phyloP scores from a whole-genome alignment of 495 filamentous ascomycete species.

The Podospora australis region DNA sequence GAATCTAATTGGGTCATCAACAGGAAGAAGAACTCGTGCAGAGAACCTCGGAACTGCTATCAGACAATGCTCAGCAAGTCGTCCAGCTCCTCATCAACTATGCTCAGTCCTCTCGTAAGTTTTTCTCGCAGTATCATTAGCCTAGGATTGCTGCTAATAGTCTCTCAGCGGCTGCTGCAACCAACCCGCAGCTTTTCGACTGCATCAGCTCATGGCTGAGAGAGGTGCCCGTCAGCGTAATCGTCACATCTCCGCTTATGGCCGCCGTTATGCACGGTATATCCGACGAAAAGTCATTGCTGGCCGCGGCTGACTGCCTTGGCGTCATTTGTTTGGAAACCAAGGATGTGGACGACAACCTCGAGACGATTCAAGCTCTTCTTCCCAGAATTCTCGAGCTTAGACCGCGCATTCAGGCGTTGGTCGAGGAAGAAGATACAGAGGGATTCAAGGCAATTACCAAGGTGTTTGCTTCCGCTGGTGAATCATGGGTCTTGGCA shows the following conservation, averaged over 20 bases:
- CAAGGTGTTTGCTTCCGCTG: conserved; percentile 84
- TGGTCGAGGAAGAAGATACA: conserved; percentile 74
- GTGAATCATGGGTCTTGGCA: conserved; percentile 86
- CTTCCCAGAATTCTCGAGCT: conserved; percentile 77
- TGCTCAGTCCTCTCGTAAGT: conserved; percentile 79
- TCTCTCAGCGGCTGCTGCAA: conserved; percentile 54
- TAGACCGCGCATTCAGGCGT: conserved; percentile 65
- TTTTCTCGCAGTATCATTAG: neutral
- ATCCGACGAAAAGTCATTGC: conserved; percentile 67
- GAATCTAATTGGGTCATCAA: conserved; percentile 47
- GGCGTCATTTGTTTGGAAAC: conserved; percentile 90
- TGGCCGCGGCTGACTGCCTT: conserved; percentile 87
- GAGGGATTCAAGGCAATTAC: conserved; percentile 86
- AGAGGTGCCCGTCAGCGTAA: conserved; percentile 75
- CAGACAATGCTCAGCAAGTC: conserved; percentile 83
- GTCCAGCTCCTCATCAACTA: conserved; percentile 81
- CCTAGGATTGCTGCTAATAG: neutral
- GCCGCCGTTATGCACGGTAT: conserved; percentile 73
- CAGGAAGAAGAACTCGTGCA: conserved; percentile 88
- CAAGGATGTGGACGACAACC: conserved; percentile 81
- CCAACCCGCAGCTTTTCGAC: conserved; percentile 84
- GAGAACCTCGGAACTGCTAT: conserved; percentile 80
- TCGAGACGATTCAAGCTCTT: conserved; percentile 73
- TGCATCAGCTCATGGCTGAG: conserved; percentile 95
- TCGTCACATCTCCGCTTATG: conserved; percentile 81